Conservation (phyloP, 2,329 filamentous ascomycete genomes). For the Colletotrichum sp. region DNA sequence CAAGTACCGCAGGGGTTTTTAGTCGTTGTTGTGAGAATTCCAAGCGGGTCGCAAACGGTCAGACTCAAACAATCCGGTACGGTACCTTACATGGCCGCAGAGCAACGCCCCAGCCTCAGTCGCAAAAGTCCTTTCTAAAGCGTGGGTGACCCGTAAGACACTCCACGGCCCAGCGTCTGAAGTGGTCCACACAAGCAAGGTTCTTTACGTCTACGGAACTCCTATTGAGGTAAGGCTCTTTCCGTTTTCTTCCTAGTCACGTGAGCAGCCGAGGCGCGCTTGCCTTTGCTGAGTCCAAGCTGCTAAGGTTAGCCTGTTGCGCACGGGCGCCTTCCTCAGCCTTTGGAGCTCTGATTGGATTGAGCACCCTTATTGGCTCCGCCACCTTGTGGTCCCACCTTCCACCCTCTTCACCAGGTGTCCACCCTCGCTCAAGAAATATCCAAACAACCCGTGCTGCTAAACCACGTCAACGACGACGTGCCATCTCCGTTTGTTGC, state of each 20-base stretch:
- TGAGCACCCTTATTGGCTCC: constrained; percentile 11
- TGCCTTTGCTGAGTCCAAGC: background rate
- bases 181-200: background rate
- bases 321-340: background rate
- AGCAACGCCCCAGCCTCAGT: background rate
- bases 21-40: background rate
- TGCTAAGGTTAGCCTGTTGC: background rate
- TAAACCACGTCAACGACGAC: background rate
- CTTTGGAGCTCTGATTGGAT: constrained; percentile 17
- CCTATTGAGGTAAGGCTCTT: background rate
- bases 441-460: constrained; percentile 11
- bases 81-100: background rate
- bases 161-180: background rate
- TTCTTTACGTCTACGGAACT: background rate
- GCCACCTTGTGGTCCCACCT: constrained; percentile 5
- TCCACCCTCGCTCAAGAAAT: constrained; percentile 11
- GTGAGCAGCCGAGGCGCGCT: background rate
- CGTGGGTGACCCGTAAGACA: background rate
- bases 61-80: background rate
- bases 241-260: background rate
- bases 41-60: background rate
- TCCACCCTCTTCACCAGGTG: background rate
- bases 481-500: background rate
- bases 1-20: background rate
- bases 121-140: background rate